A percentile compares a stretch with the other conserved stretches of the same genome.
These are phyloP conservation scores for Nicotiana otophora DNA, from an alignment of 257 asterid genomes.

Conservation along the genomic window DNA sequence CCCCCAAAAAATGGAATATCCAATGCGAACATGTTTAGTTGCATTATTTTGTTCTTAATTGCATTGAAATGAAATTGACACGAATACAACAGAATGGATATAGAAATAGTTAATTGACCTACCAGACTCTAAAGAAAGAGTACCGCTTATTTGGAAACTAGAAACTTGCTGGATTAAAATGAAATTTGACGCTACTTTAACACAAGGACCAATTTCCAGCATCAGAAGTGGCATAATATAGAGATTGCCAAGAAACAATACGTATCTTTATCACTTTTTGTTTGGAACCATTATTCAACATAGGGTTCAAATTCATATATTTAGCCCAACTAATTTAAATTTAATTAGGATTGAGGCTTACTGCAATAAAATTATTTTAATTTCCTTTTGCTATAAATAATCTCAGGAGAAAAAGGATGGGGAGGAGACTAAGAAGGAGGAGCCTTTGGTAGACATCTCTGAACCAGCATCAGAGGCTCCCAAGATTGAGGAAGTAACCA, in stretches of 20 bases:
- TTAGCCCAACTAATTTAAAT: neutral
- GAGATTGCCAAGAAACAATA: neutral
- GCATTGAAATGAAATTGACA: neutral
- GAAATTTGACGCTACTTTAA: neutral
- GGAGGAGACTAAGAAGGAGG: slow-evolving; percentile 32
- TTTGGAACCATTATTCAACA: neutral
- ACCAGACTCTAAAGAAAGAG: no score
- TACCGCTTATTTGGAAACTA: neutral
- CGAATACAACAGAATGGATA: neutral
- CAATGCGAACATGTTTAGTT: neutral
- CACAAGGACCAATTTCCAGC: no score
- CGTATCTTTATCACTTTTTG: neutral
- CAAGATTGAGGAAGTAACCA: slow-evolving; percentile 24
- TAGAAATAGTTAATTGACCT: neutral
- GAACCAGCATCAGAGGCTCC: slow-evolving; percentile 39
- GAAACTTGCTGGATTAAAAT: neutral
- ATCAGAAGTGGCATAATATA: neutral
- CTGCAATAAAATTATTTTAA: neutral
- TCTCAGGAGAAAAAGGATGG: slow-evolving; percentile 45
- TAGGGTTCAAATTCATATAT: neutral
- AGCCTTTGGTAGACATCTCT: slow-evolving; percentile 33
- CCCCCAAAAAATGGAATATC: neutral
- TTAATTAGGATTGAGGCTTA: neutral
- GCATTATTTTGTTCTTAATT: neutral
- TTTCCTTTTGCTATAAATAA: neutral